Evolutionary conservation across 2,329 filamentous ascomycete genomes (phyloP), one percentile per base, ranked within the genome.

Genomic region (Magnaporthiopsis rhizophila): DNA sequence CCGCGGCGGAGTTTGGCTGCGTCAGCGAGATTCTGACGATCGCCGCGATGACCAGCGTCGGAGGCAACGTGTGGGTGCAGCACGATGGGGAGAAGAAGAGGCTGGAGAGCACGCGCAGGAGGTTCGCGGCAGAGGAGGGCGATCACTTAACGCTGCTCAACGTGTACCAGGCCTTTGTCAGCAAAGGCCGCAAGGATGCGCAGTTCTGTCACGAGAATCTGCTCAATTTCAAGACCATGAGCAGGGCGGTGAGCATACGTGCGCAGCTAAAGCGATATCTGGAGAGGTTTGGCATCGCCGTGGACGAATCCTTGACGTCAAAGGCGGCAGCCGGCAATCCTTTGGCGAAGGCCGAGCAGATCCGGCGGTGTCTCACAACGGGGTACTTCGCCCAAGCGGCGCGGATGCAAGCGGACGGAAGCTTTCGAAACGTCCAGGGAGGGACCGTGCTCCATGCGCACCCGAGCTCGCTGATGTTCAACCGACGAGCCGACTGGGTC

Each of bases 361-460:
- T 98, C 66, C 83, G 89, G 64, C 84, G 91, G 62, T 97, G 94
- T 76, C 82, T 99, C 30, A 92, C 94, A 3, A 86, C 89, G 3
- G 95, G 94, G 0, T 98, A 92, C 76, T 99, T 98, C 76, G 89
- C 92, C 0, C 92, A 98, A 74, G 93, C 92, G 4, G 95, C 95
- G 59, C 87, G 88, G 72, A 97, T 98, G 93, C 91, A 96, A 75
- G 84, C 91, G 0, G 94, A 98, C 78, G 95, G 95, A 18, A 93
- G 86, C 5, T 97, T 97, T 74, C 86, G 85, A 69, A 94, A 91
- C 62, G 88, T 97, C n/a, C 88, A 88, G 66, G 92, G 92, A 36
- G 87, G 86, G 56, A 89, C 89, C 62, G 84, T 87, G 5, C 80
- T 98, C 63, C 85, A 96, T 78, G 92, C 92, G 28, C 95, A 99